Evolutionary conservation across 2,329 filamentous ascomycete genomes (phyloP), one percentile per base, ranked within the genome.

Genomic region (Sphaerulina vaccinii): DNA sequence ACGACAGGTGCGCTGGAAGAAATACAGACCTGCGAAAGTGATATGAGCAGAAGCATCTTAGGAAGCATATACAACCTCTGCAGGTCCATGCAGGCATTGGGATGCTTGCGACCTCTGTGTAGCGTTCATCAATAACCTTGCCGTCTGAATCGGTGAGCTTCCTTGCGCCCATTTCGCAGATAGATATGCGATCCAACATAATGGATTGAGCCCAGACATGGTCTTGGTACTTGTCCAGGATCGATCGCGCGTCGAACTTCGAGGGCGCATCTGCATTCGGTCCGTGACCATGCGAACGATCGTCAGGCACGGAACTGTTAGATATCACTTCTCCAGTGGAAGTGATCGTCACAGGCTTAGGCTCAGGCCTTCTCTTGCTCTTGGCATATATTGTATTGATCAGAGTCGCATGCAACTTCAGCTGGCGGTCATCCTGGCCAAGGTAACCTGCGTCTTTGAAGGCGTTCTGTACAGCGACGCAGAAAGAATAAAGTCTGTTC

Each of bases 111-210:
- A 83, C 72, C 53, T 77, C 73, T 19, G 68, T 72, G 62, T 84
- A 84, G 61, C 73, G 69, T 66, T 82, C 75, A 15, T 73, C 74
- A 29, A 81, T 61, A 1, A 77, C 68, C 11, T 72, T 79, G 2
- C 78, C 75, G 16, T 66, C 65, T 1, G 71, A 71, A 29, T 78
- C 72, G 6, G 79, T 73, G 22, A 82, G 73, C 61, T 80, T 83
- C 75, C 84, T 87, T 8, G 90, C 90, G 0, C 91, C 90, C 91
- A 96, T 96, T 65, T 82, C 84, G 67, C 90, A 96, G 32, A 96
- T 84, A 42, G 85, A 84, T 35, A 96, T 71, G 52, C 76, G 80
- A 51, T 89, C 82, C n/a, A 96, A 67, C 13, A 75, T 73, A 19
- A 92, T 74, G 44, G 82, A 72, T 48, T 82, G 75, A 61, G 87